Evolutionary conservation across 2,329 filamentous ascomycete species (phyloP).

Genomic region (Pyrenophora seminiperda): DNA sequence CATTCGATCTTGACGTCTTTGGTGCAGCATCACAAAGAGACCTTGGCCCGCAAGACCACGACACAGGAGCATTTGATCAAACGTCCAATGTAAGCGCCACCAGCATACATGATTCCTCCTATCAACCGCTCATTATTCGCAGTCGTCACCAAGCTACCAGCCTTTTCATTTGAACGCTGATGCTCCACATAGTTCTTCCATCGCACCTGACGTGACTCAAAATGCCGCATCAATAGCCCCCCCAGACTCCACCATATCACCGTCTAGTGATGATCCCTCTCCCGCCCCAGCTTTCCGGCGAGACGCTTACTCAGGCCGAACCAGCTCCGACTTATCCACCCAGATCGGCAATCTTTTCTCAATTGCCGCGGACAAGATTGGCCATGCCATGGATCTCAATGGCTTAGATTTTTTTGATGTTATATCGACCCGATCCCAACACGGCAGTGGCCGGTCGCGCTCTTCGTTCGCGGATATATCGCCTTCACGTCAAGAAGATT

Average conservation of each 20-base stretch:
- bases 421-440: background rate
- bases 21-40: constrained; percentile 2
- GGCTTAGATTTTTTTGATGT: constrained; percentile 16
- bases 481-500: background rate
- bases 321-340: background rate
- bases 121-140: no score
- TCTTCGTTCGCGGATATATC: background rate
- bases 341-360: constrained; percentile 10
- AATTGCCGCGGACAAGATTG: constrained; percentile 12
- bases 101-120: background rate
- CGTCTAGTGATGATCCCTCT: background rate
- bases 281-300: background rate
- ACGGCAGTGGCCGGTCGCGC: background rate
- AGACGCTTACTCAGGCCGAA: background rate
- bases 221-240: background rate
- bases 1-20: constrained; percentile 9
- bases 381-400: constrained; percentile 13
- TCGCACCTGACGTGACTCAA: no score
- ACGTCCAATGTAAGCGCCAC: background rate
- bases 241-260: background rate
- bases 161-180: no score
- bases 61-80: background rate
- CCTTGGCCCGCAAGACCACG: background rate
- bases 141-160: no score
- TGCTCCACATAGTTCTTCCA: no score